Conservation (phyloP, 176 grass and related monocot species). For the Carex cristatella region DNA sequence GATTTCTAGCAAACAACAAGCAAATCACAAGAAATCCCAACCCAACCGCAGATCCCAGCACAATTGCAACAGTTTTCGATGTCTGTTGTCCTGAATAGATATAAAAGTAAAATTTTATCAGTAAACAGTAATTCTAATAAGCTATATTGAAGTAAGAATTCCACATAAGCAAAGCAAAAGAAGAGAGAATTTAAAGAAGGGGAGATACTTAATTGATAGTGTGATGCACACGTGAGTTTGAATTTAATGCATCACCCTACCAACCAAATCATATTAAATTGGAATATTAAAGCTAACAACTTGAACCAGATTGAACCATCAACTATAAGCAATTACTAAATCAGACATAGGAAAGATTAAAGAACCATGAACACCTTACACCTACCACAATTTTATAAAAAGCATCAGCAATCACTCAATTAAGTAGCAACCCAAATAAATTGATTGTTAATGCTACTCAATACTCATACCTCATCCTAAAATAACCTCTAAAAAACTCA, state of each 20-base stretch:
- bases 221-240: conserved; percentile 5
- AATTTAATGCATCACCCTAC: conserved; percentile 9
- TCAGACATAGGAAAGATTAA: not conserved
- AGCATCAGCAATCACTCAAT: not conserved
- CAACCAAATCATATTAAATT: conserved; percentile 19
- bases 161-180: conserved; percentile 7
- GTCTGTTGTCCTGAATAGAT: conserved; percentile 68
- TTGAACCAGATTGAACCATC: not conserved
- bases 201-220: not conserved
- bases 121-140: not conserved
- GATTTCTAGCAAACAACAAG: conserved; percentile 74
- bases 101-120: conserved; percentile 5
- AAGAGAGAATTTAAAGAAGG: not conserved
- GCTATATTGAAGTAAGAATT: not conserved
- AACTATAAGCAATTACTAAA: conserved; percentile 22
- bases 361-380: not conserved
- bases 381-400: not conserved
- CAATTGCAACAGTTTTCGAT: conserved; percentile 91
- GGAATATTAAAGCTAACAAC: not conserved
- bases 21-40: conserved; percentile 91
- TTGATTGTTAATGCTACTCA: not conserved
- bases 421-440: not conserved
- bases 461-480: not conserved
- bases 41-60: conserved; percentile 77
- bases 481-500: not conserved